Percentiles rank a stretch among this genome's conserved stretches.
Evolutionary conservation across 768 basidiomycete species (phyloP).

Genomic region (Calocybe indica): DNA sequence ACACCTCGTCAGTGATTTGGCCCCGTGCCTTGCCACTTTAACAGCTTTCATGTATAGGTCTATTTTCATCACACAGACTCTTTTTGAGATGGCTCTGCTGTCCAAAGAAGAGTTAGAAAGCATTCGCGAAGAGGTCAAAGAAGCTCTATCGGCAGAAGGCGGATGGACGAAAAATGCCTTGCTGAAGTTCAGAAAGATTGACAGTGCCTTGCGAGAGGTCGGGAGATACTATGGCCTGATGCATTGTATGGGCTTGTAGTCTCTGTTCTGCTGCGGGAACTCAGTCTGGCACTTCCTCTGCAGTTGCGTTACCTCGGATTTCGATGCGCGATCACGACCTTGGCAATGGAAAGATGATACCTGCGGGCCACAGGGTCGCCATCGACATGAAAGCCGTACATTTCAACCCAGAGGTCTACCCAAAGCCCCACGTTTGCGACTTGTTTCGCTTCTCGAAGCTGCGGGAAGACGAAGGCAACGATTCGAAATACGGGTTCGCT

Average conservation of each 20-base stretch:
- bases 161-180: slow-evolving; percentile 30
- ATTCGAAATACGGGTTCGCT: slow-evolving; percentile 27
- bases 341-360: slow-evolving; percentile 23
- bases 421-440: slow-evolving; percentile 27
- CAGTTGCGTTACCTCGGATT: slow-evolving; percentile 26
- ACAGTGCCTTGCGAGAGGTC: slow-evolving; percentile 29
- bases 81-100: slow-evolving; percentile 28
- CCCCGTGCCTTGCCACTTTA: neutral
- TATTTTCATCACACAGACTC: slow-evolving; percentile 28
- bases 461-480: slow-evolving; percentile 18
- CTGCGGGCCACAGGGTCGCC: slow-evolving; percentile 25
- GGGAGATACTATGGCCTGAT: slow-evolving; percentile 28
- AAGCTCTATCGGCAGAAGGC: slow-evolving; percentile 26
- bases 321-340: slow-evolving; percentile 22
- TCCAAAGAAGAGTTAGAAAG: slow-evolving; percentile 20
- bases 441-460: slow-evolving; percentile 31
- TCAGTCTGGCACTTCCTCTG: neutral
- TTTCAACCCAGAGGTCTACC: slow-evolving; percentile 27
- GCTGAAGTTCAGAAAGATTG: slow-evolving; percentile 26
- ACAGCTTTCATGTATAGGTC: slow-evolving; percentile 15
- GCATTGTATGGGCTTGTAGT: slow-evolving; percentile 16
- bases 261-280: too few species aligned
- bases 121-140: slow-evolving; percentile 25
- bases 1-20: slow-evolving; percentile 24
- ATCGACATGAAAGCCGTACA: slow-evolving; percentile 29